Evolutionary conservation across 257 asterid genomes (phyloP), one percentile per base, ranked within the genome.

Genomic region (Rubia yunnanensis): DNA sequence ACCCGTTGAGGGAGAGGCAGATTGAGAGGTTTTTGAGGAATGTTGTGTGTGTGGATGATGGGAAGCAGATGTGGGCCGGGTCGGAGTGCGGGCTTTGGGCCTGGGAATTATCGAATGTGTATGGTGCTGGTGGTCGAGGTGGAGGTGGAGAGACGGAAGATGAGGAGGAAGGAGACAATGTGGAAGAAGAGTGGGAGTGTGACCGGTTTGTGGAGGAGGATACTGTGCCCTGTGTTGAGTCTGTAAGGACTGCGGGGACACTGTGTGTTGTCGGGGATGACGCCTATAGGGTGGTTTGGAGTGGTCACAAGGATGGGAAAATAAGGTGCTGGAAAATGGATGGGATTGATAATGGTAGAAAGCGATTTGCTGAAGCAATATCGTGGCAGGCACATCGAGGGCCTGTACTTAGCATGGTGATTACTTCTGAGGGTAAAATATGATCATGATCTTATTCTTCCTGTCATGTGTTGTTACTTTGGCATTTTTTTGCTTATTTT

Each of bases 351-450:
- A 68, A 65, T 49, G 59, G 70, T 56, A 75, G 82, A 48, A 70
- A 60, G 61, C 84, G 78, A 26, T 83, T 89, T 69, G 77, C 70
- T 56, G 96, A 92, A 81, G 63, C 70, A 48, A 70, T 90, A 28
- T 85, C 99, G 0, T 94, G 99, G 97, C 95, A 86, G 72, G 99
- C 94, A 5, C 95, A 86, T 81, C 87, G 84, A 17, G 92, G 95
- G 59, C 95, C 95, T 0, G 97, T 90, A 65, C 83, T 85, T 70
- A 83, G 96, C 67, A 85, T 94, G 88, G 87, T 78, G 80, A 83
- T 85, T 55, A 82, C 95, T 76, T 79, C 86, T 66, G 86, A 85
- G 64, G 97, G 97, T 90, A 86, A 84, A 24, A 15, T 53, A 36
- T 49, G 60, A 72, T 15, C 11, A 23, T 22, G 39, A 7, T 14